A percentile compares a stretch with the other conserved stretches of the same genome.
These are phyloP conservation scores for Pythium pectinolyticum DNA, from an alignment of 352 stramenopile genomes.

Conservation along the genomic window DNA sequence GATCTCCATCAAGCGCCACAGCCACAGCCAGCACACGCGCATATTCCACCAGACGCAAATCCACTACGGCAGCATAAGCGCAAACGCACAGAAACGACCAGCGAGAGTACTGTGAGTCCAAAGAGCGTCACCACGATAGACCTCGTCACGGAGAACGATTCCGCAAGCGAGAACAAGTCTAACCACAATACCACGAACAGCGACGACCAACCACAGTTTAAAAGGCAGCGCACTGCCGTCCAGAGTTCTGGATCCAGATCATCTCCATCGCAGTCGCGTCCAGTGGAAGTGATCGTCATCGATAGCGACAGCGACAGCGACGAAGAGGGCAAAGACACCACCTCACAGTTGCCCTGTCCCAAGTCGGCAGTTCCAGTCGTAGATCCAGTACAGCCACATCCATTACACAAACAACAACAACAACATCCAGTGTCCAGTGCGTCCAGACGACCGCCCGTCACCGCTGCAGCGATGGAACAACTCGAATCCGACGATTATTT, in stretches of 20 bases:
- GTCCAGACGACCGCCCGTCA: too few relatives aligned
- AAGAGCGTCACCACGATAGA: neutral
- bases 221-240: neutral
- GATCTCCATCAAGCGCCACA: neutral
- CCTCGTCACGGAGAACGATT: neutral
- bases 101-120: neutral
- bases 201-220: too few relatives aligned
- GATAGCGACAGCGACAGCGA: conserved; percentile 13
- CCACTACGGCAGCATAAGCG: conserved; percentile 7
- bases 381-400: too few relatives aligned
- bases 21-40: too few relatives aligned
- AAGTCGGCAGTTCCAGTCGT: neutral
- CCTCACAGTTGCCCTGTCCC: too few relatives aligned
- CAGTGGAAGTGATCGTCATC: conserved; percentile 21
- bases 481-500: conserved; percentile 81
- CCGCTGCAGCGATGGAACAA: conserved; percentile 32
- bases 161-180: neutral
- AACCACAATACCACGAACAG: too few relatives aligned
- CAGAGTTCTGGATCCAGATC: conserved; percentile 15
- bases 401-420: too few relatives aligned
- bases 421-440: too few relatives aligned
- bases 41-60: too few relatives aligned
- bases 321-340: neutral
- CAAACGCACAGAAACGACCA: neutral
- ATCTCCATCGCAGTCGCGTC: too few relatives aligned